Percentiles rank a stretch among this genome's conserved stretches.
phyloP scores from a whole-genome alignment of 148 eudicot species.

The Silene uniflora region DNA sequence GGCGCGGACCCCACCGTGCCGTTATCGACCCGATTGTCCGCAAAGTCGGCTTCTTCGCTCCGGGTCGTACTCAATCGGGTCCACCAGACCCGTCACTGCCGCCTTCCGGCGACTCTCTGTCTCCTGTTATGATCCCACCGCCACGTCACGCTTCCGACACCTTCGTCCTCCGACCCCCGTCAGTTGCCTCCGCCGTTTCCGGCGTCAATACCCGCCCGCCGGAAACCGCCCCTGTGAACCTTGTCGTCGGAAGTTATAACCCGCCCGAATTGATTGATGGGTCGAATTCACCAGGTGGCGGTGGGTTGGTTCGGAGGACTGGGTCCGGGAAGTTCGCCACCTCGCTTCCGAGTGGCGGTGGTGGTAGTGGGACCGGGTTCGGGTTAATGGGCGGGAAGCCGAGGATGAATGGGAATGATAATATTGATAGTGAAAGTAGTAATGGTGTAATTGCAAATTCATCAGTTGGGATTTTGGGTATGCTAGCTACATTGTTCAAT shows the following conservation, averaged over 20 bases:
- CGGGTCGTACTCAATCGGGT: conserved; percentile 48
- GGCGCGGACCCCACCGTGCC: conserved; percentile 59
- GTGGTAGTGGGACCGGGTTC: conserved; percentile 33
- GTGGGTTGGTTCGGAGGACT: conserved; percentile 18
- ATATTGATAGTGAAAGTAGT: conserved; percentile 7
- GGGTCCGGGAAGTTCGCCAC: conserved; percentile 50
- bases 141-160: conserved; percentile 63
- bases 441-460: conserved; percentile 47
- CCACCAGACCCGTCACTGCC: conserved; percentile 42
- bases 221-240: conserved; percentile 17
- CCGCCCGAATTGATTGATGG: conserved; percentile 34
- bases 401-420: conserved; percentile 26
- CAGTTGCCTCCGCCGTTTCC: conserved; percentile 15
- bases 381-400: conserved; percentile 40
- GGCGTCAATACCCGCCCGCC: conserved; percentile 25
- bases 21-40: conserved; percentile 87
- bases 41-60: conserved; percentile 83
- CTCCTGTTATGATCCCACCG: conserved; percentile 95
- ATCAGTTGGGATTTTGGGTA: conserved; percentile 41
- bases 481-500: conserved; percentile 17
- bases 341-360: conserved; percentile 62
- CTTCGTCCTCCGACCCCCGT: conserved; percentile 21
- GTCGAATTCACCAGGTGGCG: conserved; percentile 6
- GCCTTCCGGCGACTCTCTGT: conserved; percentile 51
- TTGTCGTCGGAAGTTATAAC: conserved; percentile 66